Conservation (phyloP, 805 yeast species). For the Naumovozyma dairenensis region DNA sequence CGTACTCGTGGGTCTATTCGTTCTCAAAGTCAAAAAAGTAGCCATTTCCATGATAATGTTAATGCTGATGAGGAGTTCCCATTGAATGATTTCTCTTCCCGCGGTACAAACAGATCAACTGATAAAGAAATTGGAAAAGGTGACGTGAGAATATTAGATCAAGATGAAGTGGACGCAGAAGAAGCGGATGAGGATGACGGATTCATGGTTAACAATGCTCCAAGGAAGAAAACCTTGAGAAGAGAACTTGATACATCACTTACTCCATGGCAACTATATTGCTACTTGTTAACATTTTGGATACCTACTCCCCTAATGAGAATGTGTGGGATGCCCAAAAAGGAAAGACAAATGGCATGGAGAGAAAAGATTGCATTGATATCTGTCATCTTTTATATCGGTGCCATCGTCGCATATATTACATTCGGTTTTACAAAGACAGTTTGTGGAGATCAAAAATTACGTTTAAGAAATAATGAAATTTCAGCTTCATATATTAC, state of each 20-base stretch:
- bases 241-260: slow-evolving; percentile 2
- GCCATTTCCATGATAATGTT: neutral
- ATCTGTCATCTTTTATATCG: slow-evolving; percentile 62
- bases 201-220: neutral
- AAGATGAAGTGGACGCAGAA: slow-evolving; percentile 1
- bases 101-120: too few species aligned
- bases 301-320: slow-evolving; percentile 58
- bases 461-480: slow-evolving; percentile 9
- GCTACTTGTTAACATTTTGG: slow-evolving; percentile 80
- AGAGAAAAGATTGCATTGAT: slow-evolving; percentile 86
- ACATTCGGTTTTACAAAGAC: slow-evolving; percentile 86
- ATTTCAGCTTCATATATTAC: slow-evolving; percentile 27
- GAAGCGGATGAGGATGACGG: neutral
- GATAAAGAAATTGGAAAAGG: neutral
- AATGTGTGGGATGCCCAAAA: slow-evolving; percentile 68
- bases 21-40: slow-evolving; percentile 4
- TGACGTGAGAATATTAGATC: too few species aligned
- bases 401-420: slow-evolving; percentile 70
- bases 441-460: slow-evolving; percentile 46
- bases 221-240: slow-evolving; percentile 3
- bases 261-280: slow-evolving; percentile 65
- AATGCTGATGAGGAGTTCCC: slow-evolving; percentile 3
- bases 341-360: slow-evolving; percentile 91
- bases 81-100: slow-evolving; percentile 1
- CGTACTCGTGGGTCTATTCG: slow-evolving; percentile 3